Base-by-base conservation (phyloP, 495 filamentous ascomycete genomes). In the Podospora pseudopauciseta region DNA sequence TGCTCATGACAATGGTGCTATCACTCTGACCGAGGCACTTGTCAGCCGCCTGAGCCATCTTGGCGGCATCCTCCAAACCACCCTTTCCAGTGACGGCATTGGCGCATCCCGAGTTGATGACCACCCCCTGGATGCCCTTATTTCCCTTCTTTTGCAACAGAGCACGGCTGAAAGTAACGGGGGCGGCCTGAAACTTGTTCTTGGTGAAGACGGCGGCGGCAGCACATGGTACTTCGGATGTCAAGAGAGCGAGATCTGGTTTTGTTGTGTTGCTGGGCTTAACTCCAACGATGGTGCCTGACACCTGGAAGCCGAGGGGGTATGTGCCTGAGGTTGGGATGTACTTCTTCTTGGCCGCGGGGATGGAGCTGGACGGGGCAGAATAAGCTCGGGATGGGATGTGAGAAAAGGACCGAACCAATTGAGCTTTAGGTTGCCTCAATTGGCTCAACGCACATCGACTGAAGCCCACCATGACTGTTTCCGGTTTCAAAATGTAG, bases 101-200 rank as follows among this genome's bases (percentile, higher is more conserved):
- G 65, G 95, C 95, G 74, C 94, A 97, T 57, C 95, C 96, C 32
- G 92, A 93, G 80, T 99, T 99, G 79, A 97, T 90, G 19, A 99
- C 87, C 28, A 99, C 88, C 26, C 90, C 89, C 64, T 89, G 86
- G 66, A 98, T 84, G 0, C 91, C 92, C 60, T 85, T 79, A 49
- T 93, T 92, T 15, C 83, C 80, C 67, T 87, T 85, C 67, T 81
- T 81, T 70, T 87, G 78, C 62, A 98, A 80, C 66, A 90, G 89
- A 64, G 89, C 81, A 67, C 88, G 85, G 75, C 90, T 92, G 64
- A 96, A 89, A 58, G 92, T 91, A 55, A 99, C 93, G 18, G 95
- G 95, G 28, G 95, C 95, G 23, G 95, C 95, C 76, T 97, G 94
- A 81, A 98, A 99, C 78, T 94, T 95, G 82, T 98, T 99, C 79